phyloP scores from a whole-genome alignment of 1,139 yeast genomes.

The Wickerhamiella infanticola region DNA sequence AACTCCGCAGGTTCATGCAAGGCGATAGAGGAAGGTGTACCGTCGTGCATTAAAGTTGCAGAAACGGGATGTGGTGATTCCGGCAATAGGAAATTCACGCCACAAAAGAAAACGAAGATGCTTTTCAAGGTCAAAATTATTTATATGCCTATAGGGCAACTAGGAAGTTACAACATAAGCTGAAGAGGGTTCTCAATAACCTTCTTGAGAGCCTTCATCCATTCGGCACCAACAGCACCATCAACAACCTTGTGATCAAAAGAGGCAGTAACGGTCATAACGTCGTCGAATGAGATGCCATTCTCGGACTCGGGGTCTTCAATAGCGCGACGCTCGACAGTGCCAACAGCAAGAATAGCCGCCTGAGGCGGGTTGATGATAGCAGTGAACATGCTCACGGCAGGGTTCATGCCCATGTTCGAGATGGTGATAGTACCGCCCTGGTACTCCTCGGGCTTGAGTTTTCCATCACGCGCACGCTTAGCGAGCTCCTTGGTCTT shows the following conservation, averaged over 20 bases:
- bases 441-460: constrained; percentile 91
- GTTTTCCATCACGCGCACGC: constrained; percentile 84
- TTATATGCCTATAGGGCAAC: not conserved
- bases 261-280: constrained; percentile 84
- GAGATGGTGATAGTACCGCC: constrained; percentile 98
- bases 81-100: not conserved
- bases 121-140: not conserved
- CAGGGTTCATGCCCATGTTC: constrained; percentile 96
- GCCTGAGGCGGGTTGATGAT: constrained; percentile 97
- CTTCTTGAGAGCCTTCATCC: constrained; percentile 81
- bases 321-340: constrained; percentile 81
- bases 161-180: constrained; percentile 45
- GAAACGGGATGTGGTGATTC: not conserved
- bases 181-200: constrained; percentile 93
- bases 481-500: constrained; percentile 87
- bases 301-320: constrained; percentile 83
- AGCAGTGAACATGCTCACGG: constrained; percentile 84
- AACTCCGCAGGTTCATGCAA: no score
- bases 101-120: not conserved
- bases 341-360: constrained; percentile 86
- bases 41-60: not conserved
- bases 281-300: constrained; percentile 85
- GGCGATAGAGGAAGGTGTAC: not conserved
- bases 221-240: constrained; percentile 97
- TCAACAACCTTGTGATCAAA: constrained; percentile 96